phyloP scores from a whole-genome alignment of 768 basidiomycete species.

The Ephemerocybe angulata region DNA sequence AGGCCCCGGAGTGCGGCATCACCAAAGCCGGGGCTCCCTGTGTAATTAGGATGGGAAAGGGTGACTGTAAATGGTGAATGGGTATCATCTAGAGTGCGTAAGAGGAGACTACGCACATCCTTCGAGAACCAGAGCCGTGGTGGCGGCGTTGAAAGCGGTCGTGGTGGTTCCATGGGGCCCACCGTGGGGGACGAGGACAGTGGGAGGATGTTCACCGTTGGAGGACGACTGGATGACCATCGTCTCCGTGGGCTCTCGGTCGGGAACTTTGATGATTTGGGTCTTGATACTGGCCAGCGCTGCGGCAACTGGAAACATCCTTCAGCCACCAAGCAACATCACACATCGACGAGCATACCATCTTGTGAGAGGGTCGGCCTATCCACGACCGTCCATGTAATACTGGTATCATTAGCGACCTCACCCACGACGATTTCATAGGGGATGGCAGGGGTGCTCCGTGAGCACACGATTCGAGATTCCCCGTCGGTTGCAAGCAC shows the following conservation, averaged over 20 bases:
- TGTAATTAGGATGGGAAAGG: constrained; percentile 61
- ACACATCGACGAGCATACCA: too few relatives aligned
- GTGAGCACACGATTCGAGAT: constrained; percentile 40
- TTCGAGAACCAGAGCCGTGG: constrained; percentile 48
- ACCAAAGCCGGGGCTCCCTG: constrained; percentile 64
- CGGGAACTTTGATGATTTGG: constrained; percentile 48
- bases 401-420: constrained; percentile 20
- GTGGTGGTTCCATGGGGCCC: constrained; percentile 54
- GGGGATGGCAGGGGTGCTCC: constrained; percentile 46
- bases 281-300: constrained; percentile 39
- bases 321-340: background rate
- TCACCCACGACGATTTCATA: constrained; percentile 40
- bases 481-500: constrained; percentile 47
- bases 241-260: constrained; percentile 48
- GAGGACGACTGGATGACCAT: constrained; percentile 42
- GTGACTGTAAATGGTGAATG: constrained; percentile 39
- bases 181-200: constrained; percentile 55
- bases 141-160: constrained; percentile 44
- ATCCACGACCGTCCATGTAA: constrained; percentile 41
- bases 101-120: constrained; percentile 46
- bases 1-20: constrained; percentile 54
- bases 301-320: constrained; percentile 32
- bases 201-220: constrained; percentile 32
- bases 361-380: constrained; percentile 35
- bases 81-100: background rate